Evolutionary conservation across 768 basidiomycete species (phyloP), one percentile per base, ranked within the genome.

Genomic region (Hypholoma fasciculare): DNA sequence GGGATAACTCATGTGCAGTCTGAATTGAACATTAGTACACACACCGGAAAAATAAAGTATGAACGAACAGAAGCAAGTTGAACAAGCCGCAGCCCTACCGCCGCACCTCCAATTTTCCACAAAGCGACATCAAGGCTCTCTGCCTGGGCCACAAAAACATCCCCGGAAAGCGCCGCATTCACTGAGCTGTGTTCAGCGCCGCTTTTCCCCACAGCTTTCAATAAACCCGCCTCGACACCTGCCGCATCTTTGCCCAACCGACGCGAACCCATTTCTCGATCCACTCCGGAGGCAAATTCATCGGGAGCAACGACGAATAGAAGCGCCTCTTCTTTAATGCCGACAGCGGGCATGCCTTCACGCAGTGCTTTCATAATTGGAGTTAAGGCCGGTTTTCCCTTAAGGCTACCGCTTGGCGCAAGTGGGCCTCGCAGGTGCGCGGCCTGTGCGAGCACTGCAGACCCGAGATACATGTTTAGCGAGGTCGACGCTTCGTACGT

Each of bases 401-500:
- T 59, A 2, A 37, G 39, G 27, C 52, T 37, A 23, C 51, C 44
- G 23, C 34, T 20, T 36, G 49, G 42, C 17, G 17, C 58, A 11
- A 43, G 49, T 14, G 50, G 16, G 37, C 39, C 42, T 17, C 49
- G 44, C 26, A 53, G 20, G 34, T 27, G 27, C 16, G 53, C n/a
- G 16, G 53, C 42, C 44, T 53, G 20, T n/a, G 42, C 70, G n/a
- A 78, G 65, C 12, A 77, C 72, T 42, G 79, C 66, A 37, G 75
- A 80, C 34, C 79, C 76, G 16, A 95, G 73, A 62, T 86, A 85
- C 78, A 94, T 90, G 67, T 90, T 93, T 53, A 94, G 77, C 0
- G 91, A 91, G 0, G 92, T 92, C 4, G 88, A 84, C 0, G 90
- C 89, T 62, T 92, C 89, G 69, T 94, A 95, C 0, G 92, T 95